Evolutionary conservation across 306 rosid species (phyloP), one percentile per base, ranked within the genome.

Genomic region (Castanospermum australe): DNA sequence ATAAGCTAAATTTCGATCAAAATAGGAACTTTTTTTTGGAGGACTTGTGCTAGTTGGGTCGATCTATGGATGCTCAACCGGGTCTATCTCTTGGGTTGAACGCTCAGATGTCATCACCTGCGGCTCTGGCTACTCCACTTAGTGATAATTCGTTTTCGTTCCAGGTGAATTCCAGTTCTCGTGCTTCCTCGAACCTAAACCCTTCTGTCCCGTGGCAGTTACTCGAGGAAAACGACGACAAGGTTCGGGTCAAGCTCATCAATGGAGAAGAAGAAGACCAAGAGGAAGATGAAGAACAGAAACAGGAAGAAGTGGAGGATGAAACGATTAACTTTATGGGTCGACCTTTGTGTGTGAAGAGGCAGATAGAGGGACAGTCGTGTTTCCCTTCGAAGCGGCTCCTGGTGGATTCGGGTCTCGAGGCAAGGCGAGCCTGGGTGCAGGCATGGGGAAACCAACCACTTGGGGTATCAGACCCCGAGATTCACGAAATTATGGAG

Each of bases 401-500:
- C 2, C 80, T 50, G 1, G 85, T 73, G 3, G 96, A 91, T 14
- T 79, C 87, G 3, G 75, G 77, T 22, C 67, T 70, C 7, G 88
- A 79, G 64, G 68, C 69, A 21, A 77, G 87, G 61, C 79, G 88
- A 55, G 79, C 63, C 0, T 70, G 65, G 39, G 91, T 84, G 9
- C 76, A 82, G 72, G 81, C 79, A 15, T 90, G 98, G 98, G 94
- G 93, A 55, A 94, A 90, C 71, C 88, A 90, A 73, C 70, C 98
- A 0, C 84, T 91, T 0, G 56, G 67, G 21, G 80, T 85, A 3
- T 90, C 97, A 15, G 98, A 94, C 55, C 96, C 97, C 36, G 96
- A 94, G 73, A 79, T 90, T 24, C 77, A 84, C 51, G 80, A 67
- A 0, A 89, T 94, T n/a, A 90, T 92, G 92, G 90, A 87, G 78